Percentiles rank a stretch among this genome's conserved stretches.
Evolutionary conservation across 2,329 filamentous ascomycete genomes (phyloP).

Genomic region (Alternaria postmessia): DNA sequence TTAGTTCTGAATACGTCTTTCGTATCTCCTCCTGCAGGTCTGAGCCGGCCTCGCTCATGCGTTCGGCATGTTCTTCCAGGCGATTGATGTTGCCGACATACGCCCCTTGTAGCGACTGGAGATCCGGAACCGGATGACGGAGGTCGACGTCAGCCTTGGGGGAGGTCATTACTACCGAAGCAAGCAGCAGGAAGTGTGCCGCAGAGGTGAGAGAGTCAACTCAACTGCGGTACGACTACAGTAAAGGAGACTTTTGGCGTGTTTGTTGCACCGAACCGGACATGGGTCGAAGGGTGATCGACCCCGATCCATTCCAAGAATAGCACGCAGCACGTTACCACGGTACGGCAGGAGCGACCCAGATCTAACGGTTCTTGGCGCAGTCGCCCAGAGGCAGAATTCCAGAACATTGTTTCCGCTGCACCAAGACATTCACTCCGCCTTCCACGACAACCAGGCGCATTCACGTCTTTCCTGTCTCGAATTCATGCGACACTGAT

Average conservation of each 20-base stretch:
- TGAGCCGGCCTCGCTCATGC: slow-evolving; percentile 73
- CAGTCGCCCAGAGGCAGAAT: slow-evolving; percentile 13
- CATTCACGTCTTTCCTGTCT: neutral
- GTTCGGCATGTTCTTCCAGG: slow-evolving; percentile 78
- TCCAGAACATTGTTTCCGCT: slow-evolving; percentile 4
- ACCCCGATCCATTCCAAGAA: slow-evolving; percentile 30
- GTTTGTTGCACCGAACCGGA: slow-evolving; percentile 25
- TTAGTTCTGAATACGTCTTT: slow-evolving; percentile 74
- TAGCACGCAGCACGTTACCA: slow-evolving; percentile 21
- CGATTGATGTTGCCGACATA: slow-evolving; percentile 74
- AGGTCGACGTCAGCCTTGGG: slow-evolving; percentile 34
- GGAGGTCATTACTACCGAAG: slow-evolving; percentile 33
- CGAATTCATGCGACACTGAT: neutral
- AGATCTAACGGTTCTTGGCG: slow-evolving; percentile 20
- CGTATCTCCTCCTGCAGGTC: slow-evolving; percentile 82
- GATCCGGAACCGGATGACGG: slow-evolving; percentile 68
- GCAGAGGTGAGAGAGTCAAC: neutral
- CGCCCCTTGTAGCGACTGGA: slow-evolving; percentile 67
- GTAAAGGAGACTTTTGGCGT: slow-evolving; percentile 25
- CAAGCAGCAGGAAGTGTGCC: slow-evolving; percentile 1
- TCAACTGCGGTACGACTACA: slow-evolving; percentile 4
- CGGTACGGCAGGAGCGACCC: slow-evolving; percentile 21
- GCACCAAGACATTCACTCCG: neutral
- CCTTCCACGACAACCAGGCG: neutral
- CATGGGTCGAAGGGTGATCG: slow-evolving; percentile 14